Conservation (phyloP, 768 basidiomycete species). For the Lactifluus pinguis region DNA sequence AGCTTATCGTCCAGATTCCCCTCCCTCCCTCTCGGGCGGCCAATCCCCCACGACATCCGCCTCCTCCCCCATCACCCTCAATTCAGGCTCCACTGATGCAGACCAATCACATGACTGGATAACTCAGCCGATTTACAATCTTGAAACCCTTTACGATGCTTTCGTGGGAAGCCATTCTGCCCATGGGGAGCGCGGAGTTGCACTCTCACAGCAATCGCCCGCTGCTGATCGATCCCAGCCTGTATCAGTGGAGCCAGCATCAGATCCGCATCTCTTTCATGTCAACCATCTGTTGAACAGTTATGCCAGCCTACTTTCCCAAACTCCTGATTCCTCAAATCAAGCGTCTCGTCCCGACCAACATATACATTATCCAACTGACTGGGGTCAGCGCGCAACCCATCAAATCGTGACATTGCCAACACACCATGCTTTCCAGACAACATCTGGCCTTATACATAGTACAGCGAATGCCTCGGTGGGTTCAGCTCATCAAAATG, state of each 20-base stretch:
- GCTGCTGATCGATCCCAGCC: background rate
- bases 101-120: background rate
- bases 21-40: background rate
- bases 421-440: background rate
- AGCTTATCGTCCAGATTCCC: background rate
- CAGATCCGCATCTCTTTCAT: background rate
- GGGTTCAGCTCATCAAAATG: background rate
- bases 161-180: background rate
- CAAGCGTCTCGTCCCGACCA: background rate
- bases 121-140: background rate
- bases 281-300: background rate
- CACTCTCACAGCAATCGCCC: background rate
- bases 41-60: background rate
- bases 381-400: background rate
- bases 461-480: background rate
- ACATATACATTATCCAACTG: background rate
- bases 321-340: background rate
- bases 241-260: background rate
- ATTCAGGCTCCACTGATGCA: background rate
- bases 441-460: background rate
- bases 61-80: background rate
- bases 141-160: background rate
- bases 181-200: background rate
- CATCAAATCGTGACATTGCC: background rate
- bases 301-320: background rate